Conservation (phyloP, 345 rosid species). For the Pelargonium nanum region DNA sequence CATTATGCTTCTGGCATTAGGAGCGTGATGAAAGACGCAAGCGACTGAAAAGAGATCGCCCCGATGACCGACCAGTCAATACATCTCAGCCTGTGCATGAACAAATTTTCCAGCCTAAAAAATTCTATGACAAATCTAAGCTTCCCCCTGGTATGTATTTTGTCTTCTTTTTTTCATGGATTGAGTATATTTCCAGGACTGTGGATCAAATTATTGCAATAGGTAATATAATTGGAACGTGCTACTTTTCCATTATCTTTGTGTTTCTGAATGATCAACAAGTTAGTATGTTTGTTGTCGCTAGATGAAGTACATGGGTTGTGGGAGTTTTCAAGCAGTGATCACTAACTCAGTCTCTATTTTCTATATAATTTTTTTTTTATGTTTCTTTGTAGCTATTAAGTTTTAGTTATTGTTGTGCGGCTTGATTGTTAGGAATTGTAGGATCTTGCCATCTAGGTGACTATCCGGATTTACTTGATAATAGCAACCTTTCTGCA, state of each 20-base stretch:
- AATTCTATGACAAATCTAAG: constrained; percentile 53
- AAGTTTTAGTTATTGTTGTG: neutral
- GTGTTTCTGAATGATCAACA: too few relatives aligned
- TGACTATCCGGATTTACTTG: neutral
- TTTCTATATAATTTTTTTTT: neutral
- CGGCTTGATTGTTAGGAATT: neutral
- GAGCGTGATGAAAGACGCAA: constrained; percentile 94
- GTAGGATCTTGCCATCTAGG: neutral
- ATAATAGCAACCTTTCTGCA: neutral
- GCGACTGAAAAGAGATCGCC: constrained; percentile 52
- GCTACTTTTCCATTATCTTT: too few relatives aligned
- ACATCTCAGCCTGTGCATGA: constrained; percentile 46
- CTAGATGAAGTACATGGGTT: neutral
- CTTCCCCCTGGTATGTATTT: constrained; percentile 87
- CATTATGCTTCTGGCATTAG: constrained; percentile 22
- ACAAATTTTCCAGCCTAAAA: constrained; percentile 37
- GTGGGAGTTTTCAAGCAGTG: neutral
- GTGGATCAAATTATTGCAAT: neutral
- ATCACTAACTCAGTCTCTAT: neutral
- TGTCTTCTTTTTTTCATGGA: constrained; percentile 1
- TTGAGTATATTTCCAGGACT: neutral
- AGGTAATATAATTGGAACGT: too few relatives aligned
- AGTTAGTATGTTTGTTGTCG: neutral
- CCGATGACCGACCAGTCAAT: constrained; percentile 43
- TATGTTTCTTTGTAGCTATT: neutral